These are phyloP conservation scores for Byssoonygena ceratinophila DNA, from an alignment of 2,329 filamentous ascomycete genomes.

Conservation along the genomic window DNA sequence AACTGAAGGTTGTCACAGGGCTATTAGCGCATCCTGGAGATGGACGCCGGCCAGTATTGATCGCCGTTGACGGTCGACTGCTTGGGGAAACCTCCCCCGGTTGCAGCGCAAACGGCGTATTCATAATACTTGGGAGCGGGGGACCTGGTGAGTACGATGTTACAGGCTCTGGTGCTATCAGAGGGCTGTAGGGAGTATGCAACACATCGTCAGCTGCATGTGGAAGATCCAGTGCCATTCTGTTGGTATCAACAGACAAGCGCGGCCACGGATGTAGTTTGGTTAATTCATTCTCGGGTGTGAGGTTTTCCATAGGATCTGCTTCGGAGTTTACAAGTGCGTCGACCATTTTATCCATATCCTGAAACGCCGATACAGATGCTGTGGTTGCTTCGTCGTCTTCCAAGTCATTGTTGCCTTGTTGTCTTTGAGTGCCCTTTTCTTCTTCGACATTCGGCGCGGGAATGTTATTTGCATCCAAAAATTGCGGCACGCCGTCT, in stretches of 20 bases:
- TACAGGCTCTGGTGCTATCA: conserved; percentile 1
- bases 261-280: background rate
- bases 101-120: conserved; percentile 34
- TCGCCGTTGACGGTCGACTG: conserved; percentile 23
- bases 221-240: background rate
- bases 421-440: conserved; percentile 29
- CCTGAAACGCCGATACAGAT: conserved; percentile 39
- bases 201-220: background rate
- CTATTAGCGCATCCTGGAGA: background rate
- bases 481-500: conserved; percentile 41
- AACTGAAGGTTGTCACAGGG: conserved; percentile 15
- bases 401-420: conserved; percentile 20
- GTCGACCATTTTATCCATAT: conserved; percentile 50
- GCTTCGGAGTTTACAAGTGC: conserved; percentile 37
- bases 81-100: conserved; percentile 31
- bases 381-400: conserved; percentile 34
- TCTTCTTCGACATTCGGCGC: conserved; percentile 34
- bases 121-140: conserved; percentile 29
- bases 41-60: conserved; percentile 1
- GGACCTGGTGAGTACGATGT: conserved; percentile 18
- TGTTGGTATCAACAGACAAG: conserved; percentile 6
- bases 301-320: conserved; percentile 27
- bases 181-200: conserved; percentile 6
- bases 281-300: background rate
- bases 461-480: conserved; percentile 36